Evolutionary conservation across 2,329 filamentous ascomycete species (phyloP).

Genomic region (Trichoderma citrinoviride): DNA sequence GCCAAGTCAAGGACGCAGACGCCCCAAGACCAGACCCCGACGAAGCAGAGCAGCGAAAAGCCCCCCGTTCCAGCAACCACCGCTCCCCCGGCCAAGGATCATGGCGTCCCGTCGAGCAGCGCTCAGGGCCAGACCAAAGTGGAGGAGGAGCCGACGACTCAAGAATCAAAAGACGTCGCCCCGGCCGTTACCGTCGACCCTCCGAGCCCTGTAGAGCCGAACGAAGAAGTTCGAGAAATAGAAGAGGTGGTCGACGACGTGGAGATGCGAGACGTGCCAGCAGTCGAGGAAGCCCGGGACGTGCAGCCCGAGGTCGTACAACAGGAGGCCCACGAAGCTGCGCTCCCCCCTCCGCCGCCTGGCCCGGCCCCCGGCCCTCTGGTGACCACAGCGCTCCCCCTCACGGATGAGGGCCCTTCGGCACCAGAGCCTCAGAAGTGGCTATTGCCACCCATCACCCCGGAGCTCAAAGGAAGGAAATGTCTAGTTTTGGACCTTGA

Average conservation of each 20-base stretch:
- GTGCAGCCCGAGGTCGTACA: slow-evolving; percentile 39
- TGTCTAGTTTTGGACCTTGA: slow-evolving; percentile 94
- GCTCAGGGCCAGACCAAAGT: slow-evolving; percentile 47
- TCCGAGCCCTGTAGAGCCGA: slow-evolving; percentile 35
- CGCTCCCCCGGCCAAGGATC: slow-evolving; percentile 42
- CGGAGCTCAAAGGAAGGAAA: slow-evolving; percentile 81
- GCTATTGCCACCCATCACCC: slow-evolving; percentile 77
- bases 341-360: slow-evolving; percentile 44
- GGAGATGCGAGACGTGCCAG: slow-evolving; percentile 61
- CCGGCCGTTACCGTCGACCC: slow-evolving; percentile 45
- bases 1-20: slow-evolving; percentile 54
- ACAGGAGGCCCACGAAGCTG: slow-evolving; percentile 35
- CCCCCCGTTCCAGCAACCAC: slow-evolving; percentile 39
- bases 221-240: slow-evolving; percentile 28
- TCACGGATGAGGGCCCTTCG: slow-evolving; percentile 43
- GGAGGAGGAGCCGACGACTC: slow-evolving; percentile 43
- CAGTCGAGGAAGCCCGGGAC: slow-evolving; percentile 51
- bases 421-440: slow-evolving; percentile 54
- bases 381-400: slow-evolving; percentile 40
- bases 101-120: slow-evolving; percentile 46
- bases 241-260: slow-evolving; percentile 56
- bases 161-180: slow-evolving; percentile 48
- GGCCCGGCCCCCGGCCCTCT: slow-evolving; percentile 46
- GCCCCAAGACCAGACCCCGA: slow-evolving; percentile 48
- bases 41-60: slow-evolving; percentile 49